A percentile compares a stretch with the other conserved stretches of the same genome.
These are phyloP conservation scores for Penicillium hesseltinei DNA, from an alignment of 2,329 filamentous ascomycete genomes.

Conservation along the genomic window DNA sequence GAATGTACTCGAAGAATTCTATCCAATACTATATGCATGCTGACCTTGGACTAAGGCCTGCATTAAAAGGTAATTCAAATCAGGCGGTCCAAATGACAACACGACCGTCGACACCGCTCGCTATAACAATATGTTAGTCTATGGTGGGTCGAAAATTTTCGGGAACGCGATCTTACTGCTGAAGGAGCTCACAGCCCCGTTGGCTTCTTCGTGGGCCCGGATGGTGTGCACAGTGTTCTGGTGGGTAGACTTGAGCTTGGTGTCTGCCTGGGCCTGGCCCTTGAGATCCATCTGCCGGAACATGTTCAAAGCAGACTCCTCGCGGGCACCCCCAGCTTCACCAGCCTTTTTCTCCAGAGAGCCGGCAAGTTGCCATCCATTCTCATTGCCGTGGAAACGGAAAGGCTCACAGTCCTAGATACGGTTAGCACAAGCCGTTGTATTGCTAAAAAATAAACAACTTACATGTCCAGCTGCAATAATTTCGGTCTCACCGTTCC, in stretches of 20 bases:
- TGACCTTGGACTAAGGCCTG: background rate
- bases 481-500: constrained; percentile 89
- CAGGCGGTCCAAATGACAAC: constrained; percentile 73
- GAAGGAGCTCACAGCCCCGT: constrained; percentile 69
- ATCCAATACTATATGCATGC: constrained; percentile 1
- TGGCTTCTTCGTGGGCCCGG: constrained; percentile 68
- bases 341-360: constrained; percentile 73
- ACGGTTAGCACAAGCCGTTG: constrained; percentile 1
- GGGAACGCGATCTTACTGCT: constrained; percentile 64
- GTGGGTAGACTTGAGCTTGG: constrained; percentile 89
- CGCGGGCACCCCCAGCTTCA: constrained; percentile 59
- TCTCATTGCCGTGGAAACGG: constrained; percentile 74
- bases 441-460: constrained; percentile 7
- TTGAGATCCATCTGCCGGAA: constrained; percentile 98
- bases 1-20: background rate
- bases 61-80: background rate
- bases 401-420: constrained; percentile 73
- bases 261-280: constrained; percentile 88
- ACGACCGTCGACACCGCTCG: constrained; percentile 78
- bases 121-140: constrained; percentile 44
- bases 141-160: background rate
- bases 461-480: constrained; percentile 84
- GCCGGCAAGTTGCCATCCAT: constrained; percentile 80
- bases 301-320: constrained; percentile 96
- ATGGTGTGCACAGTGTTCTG: constrained; percentile 94